Conservation (phyloP, 768 basidiomycete species). For the Boletus coccyginus region DNA sequence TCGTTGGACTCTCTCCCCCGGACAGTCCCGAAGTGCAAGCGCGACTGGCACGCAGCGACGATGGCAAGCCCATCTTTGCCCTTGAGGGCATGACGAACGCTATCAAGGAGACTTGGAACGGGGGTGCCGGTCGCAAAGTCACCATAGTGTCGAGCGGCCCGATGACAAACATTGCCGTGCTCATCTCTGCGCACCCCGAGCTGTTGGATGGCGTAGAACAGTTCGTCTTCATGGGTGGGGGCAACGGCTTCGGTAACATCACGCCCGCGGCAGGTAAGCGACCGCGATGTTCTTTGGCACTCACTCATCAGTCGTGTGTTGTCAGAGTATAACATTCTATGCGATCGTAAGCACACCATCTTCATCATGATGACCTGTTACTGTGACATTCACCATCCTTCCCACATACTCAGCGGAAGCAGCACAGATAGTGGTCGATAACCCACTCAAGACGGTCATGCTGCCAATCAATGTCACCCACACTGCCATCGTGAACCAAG, state of each 20-base stretch:
- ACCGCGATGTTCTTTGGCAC: not conserved
- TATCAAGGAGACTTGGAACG: slow-evolving; percentile 54
- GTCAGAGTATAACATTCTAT: slow-evolving; percentile 77
- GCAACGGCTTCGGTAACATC: slow-evolving; percentile 78
- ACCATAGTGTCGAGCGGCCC: slow-evolving; percentile 77
- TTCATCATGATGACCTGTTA: not conserved
- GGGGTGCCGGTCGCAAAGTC: slow-evolving; percentile 57
- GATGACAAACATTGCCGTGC: slow-evolving; percentile 79
- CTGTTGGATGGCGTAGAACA: slow-evolving; percentile 47
- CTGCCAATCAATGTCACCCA: slow-evolving; percentile 89
- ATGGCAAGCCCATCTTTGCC: slow-evolving; percentile 49
- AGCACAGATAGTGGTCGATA: slow-evolving; percentile 74
- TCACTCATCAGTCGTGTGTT: not conserved
- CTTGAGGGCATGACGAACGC: slow-evolving; percentile 66
- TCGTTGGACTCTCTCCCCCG: slow-evolving; percentile 64
- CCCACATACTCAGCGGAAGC: slow-evolving; percentile 58
- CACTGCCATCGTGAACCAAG: slow-evolving; percentile 67
- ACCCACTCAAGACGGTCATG: slow-evolving; percentile 68
- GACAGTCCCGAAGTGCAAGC: slow-evolving; percentile 48
- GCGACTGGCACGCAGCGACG: slow-evolving; percentile 43
- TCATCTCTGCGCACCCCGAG: slow-evolving; percentile 57
- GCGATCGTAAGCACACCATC: slow-evolving; percentile 63
- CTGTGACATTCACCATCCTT: not conserved
- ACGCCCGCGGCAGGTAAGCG: slow-evolving; percentile 65
- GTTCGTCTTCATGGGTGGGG: slow-evolving; percentile 85